Percentiles rank a stretch among this genome's conserved stretches.
Conservation (phyloP, 2,329 filamentous ascomycete species). For the Seiridium unicorne region DNA sequence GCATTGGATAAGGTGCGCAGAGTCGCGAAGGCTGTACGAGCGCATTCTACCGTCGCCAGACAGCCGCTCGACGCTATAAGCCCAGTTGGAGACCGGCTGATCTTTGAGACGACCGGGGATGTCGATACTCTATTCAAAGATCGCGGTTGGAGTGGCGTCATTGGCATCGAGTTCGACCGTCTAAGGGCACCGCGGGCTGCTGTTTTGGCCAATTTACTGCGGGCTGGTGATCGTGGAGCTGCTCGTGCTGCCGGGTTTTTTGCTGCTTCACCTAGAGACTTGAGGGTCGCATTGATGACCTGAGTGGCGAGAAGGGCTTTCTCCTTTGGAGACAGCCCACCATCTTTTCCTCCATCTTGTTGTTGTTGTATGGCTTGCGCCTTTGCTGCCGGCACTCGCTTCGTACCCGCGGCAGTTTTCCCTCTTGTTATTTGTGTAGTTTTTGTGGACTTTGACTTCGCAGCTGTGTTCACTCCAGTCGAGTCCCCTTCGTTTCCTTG, state of each 20-base stretch:
- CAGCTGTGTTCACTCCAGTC: constrained; percentile 24
- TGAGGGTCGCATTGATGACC: constrained; percentile 69
- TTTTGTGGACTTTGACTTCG: constrained; percentile 27
- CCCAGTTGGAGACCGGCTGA: constrained; percentile 22
- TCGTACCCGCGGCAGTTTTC: constrained; percentile 12
- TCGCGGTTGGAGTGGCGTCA: constrained; percentile 61
- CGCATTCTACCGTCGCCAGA: constrained; percentile 65
- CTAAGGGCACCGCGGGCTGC: constrained; percentile 41
- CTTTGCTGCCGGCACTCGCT: constrained; percentile 5
- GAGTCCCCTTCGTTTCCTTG: constrained; percentile 24
- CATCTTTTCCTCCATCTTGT: constrained; percentile 29
- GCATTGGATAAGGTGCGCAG: constrained; percentile 58
- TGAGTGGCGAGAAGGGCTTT: constrained; percentile 69
- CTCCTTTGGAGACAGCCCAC: constrained; percentile 54
- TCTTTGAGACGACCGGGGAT: constrained; percentile 41
- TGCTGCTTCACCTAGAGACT: constrained; percentile 64
- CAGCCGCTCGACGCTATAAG: constrained; percentile 39
- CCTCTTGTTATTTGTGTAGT: constrained; percentile 15
- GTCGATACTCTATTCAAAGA: constrained; percentile 60
- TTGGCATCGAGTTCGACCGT: constrained; percentile 56
- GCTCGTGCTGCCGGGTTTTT: constrained; percentile 44
- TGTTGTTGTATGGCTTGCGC: constrained; percentile 16
- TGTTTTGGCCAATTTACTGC: constrained; percentile 36
- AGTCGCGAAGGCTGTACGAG: constrained; percentile 64
- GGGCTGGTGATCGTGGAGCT: constrained; percentile 26